Percentiles rank a stretch among this genome's conserved stretches.
phyloP scores from a whole-genome alignment of 2,329 filamentous ascomycete genomes.

The Sarocladium brachiariae region DNA sequence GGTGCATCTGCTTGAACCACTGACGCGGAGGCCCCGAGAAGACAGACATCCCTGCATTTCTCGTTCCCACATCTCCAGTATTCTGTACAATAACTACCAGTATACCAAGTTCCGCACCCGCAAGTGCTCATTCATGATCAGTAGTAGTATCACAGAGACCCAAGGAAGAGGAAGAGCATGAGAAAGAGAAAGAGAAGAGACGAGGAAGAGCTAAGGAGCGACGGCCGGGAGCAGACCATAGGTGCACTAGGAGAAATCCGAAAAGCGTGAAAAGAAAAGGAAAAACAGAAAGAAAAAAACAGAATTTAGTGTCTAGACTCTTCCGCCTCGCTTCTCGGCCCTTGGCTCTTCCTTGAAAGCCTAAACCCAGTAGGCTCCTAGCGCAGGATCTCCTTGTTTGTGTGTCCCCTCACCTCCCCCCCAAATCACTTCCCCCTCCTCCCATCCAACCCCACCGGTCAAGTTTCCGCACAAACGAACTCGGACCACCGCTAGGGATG shows the following conservation, averaged over 20 bases:
- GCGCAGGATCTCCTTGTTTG: neutral
- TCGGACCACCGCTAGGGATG: neutral
- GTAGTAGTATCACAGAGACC: too few species aligned
- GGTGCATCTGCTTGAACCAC: constrained; percentile 1
- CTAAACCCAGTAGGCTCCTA: constrained; percentile 1
- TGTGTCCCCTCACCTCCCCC: neutral
- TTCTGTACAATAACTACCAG: too few species aligned
- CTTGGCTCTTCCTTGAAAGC: neutral
- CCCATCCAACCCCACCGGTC: neutral
- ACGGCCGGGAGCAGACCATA: too few species aligned
- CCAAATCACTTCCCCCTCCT: neutral
- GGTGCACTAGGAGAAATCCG: too few species aligned
- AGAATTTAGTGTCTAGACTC: too few species aligned
- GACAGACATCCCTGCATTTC: constrained; percentile 2
- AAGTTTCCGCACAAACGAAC: constrained; percentile 1
- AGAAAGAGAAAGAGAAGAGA: too few species aligned
- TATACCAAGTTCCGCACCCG: too few species aligned
- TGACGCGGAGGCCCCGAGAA: constrained; percentile 3
- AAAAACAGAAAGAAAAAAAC: too few species aligned
- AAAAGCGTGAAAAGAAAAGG: too few species aligned
- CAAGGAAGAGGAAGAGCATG: too few species aligned
- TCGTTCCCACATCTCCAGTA: neutral
- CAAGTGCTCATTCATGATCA: too few species aligned
- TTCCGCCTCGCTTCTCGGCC: neutral
- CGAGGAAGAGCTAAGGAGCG: too few species aligned